These are phyloP conservation scores for Eremothecium cymbalariae DNA, from an alignment of 1,139 yeast genomes.

Conservation along the genomic window DNA sequence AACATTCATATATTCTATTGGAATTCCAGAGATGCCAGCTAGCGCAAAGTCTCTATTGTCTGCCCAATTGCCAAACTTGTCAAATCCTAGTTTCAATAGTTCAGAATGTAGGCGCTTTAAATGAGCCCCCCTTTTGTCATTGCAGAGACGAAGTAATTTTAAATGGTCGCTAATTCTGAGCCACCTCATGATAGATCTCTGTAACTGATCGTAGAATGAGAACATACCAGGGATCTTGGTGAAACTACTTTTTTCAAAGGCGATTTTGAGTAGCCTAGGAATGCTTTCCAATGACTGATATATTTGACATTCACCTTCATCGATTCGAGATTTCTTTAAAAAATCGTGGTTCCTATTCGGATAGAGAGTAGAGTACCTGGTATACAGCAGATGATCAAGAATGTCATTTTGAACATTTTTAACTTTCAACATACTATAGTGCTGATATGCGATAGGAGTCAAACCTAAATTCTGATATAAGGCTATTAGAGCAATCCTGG, in stretches of 20 bases:
- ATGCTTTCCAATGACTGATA: constrained; percentile 19
- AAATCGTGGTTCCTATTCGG: constrained; percentile 32
- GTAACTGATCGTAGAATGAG: constrained; percentile 20
- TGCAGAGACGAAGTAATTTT: constrained; percentile 25
- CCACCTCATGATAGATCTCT: constrained; percentile 22
- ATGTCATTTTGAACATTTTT: constrained; percentile 79
- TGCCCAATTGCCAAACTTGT: constrained; percentile 12
- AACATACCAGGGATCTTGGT: constrained; percentile 28
- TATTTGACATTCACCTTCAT: constrained; percentile 18
- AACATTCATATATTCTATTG: constrained; percentile 16
- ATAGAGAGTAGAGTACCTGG: constrained; percentile 39
- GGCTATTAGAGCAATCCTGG: constrained; percentile 51
- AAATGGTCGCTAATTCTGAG: constrained; percentile 16
- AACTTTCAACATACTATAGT: constrained; percentile 51
- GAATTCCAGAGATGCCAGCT: constrained; percentile 4
- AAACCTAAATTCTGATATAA: constrained; percentile 57
- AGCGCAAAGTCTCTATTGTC: constrained; percentile 27
- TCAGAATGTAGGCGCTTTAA: constrained; percentile 14
- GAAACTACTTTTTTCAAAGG: constrained; percentile 26
- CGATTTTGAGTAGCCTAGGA: constrained; percentile 22
- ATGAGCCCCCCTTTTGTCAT: constrained; percentile 23
- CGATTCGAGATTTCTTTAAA: constrained; percentile 11
- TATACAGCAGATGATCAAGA: constrained; percentile 47
- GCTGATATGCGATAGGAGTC: constrained; percentile 39
- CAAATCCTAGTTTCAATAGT: constrained; percentile 5